Evolutionary conservation across 371 early-diverging fungal species (phyloP).

Genomic region (Syncephalastrum sp.): DNA sequence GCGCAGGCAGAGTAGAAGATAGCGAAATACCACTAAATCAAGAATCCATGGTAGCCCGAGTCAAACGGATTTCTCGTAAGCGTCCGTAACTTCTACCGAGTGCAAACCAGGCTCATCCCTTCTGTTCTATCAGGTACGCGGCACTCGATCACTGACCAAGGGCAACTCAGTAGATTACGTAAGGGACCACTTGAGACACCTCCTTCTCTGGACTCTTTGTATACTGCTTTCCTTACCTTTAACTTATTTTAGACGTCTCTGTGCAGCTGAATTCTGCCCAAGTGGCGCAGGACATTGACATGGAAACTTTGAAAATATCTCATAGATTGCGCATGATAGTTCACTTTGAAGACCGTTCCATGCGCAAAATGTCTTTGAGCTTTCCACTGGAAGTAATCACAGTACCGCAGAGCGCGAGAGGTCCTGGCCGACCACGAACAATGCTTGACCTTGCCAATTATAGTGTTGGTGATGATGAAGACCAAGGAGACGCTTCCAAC

Average conservation of each 20-base stretch:
- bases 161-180: background rate
- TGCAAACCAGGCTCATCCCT: background rate
- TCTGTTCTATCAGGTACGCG: background rate
- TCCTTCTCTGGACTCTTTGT: too few species aligned
- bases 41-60: background rate
- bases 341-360: constrained; percentile 9
- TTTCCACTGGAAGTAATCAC: constrained; percentile 18
- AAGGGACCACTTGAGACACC: background rate
- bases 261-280: constrained; percentile 4
- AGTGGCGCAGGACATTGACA: constrained; percentile 13
- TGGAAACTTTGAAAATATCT: constrained; percentile 10
- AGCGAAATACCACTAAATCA: background rate
- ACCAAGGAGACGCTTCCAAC: background rate
- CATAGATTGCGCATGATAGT: constrained; percentile 18
- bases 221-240: too few species aligned
- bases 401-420: constrained; percentile 6
- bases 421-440: background rate
- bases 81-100: too few species aligned
- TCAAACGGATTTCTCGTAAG: background rate
- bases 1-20: background rate
- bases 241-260: too few species aligned
- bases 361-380: constrained; percentile 18
- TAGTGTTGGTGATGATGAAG: constrained; percentile 3
- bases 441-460: too few species aligned
- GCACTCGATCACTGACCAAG: background rate